Evolutionary conservation across 208 protist genomes (phyloP), one percentile per base, ranked within the genome.

Genomic region (Wallacemonas sp.): DNA sequence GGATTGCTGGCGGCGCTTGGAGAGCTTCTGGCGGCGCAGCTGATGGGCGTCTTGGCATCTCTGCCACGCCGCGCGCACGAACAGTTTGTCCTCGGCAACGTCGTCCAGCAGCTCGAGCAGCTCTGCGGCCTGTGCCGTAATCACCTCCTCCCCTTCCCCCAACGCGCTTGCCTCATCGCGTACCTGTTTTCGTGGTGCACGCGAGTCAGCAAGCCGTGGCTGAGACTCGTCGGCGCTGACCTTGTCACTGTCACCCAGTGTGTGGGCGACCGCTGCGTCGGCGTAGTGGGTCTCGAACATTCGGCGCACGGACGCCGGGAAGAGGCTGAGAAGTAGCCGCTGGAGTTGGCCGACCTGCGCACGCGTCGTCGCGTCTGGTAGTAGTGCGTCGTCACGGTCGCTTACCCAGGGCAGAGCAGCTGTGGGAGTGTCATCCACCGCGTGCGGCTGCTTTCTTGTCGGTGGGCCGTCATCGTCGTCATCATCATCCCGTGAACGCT

Each of bases 61-160:
- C 37, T 37, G 44, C 81, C 77, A 83, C 53, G 71, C 77, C 1
- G 66, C 81, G 46, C 68, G 60, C 9, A 88, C 62, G 52, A 75
- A 88, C 3, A 58, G 29, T 38, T 72, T 73, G 68, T 88, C 77
- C 44, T 84, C 66, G 48, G 67, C 78, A n/a, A 88, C 67, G 3
- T 46, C 61, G 8, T 78, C 22, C 13, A 57, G 50, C 50, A 57
- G 19, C 30, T 33, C 26, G n/a, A 57, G 30, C 9, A 57, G 50
- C n/a, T 33, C n/a, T 13, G 9, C 3, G 3, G 50, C 50, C 4
- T 38, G 50, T 4, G 29, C 26, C n/a, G 29, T n/a, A 37, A 48
- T 37, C 3, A 24, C 55, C n/a, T 62, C 55, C 10, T 62, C 54
- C 32, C 10, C 37, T 13, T 62, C 53, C 4, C 39, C 53, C 36